A percentile compares a stretch with the other conserved stretches of the same genome.
These are phyloP conservation scores for Erodium maritimum DNA, from an alignment of 345 rosid genomes.

Conservation along the genomic window DNA sequence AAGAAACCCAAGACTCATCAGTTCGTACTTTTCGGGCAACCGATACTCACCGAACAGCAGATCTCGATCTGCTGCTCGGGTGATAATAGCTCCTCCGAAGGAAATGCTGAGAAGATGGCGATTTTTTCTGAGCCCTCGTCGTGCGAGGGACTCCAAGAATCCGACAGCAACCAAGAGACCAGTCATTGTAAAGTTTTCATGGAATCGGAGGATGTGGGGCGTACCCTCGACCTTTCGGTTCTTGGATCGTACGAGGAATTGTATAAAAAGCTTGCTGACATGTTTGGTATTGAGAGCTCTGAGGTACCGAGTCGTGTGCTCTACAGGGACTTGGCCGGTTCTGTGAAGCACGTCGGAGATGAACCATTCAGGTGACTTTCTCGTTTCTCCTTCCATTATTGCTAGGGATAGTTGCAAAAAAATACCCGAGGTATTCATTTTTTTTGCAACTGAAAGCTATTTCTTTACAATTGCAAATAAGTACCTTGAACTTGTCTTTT, in stretches of 20 bases:
- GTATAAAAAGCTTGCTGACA: conserved; percentile 31
- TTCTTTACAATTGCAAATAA: no score
- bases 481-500: no score
- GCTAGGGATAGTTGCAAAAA: no score
- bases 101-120: conserved; percentile 19
- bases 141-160: conserved; percentile 24
- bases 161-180: conserved; percentile 20
- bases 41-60: conserved; percentile 38
- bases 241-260: conserved; percentile 35
- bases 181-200: conserved; percentile 51
- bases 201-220: conserved; percentile 48
- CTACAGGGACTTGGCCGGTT: conserved; percentile 29
- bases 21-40: conserved; percentile 51
- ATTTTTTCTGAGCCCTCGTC: conserved; percentile 20
- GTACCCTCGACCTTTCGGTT: conserved; percentile 38
- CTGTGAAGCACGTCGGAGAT: conserved; percentile 33
- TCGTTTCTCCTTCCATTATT: background rate
- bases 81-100: conserved; percentile 25
- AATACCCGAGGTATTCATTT: no score
- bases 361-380: conserved; percentile 33
- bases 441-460: no score
- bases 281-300: conserved; percentile 29
- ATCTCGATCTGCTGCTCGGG: conserved; percentile 31
- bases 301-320: conserved; percentile 26
- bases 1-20: conserved; percentile 36